These are phyloP conservation scores for Pulicaria dysenterica DNA, from an alignment of 129 eudicot genomes.

Conservation along the genomic window DNA sequence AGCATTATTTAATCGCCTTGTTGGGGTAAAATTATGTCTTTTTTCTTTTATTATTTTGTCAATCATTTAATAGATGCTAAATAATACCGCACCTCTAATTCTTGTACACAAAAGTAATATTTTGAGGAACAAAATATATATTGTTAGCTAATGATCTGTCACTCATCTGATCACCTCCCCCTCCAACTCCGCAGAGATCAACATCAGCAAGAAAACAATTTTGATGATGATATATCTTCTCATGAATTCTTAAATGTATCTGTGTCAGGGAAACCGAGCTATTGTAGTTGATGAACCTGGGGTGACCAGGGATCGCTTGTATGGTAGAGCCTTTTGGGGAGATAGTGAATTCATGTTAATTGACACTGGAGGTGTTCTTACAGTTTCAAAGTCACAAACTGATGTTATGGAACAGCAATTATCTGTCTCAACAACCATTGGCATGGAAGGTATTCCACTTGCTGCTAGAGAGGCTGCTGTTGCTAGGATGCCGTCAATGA, in stretches of 20 bases:
- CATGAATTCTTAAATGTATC: slow-evolving; percentile 2
- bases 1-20: slow-evolving; percentile 91
- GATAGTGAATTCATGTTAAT: slow-evolving; percentile 71
- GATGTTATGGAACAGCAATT: slow-evolving; percentile 86
- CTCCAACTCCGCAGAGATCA: not conserved
- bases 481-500: slow-evolving; percentile 98
- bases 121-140: not conserved
- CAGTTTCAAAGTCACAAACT: slow-evolving; percentile 65
- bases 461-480: slow-evolving; percentile 97
- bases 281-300: slow-evolving; percentile 99
- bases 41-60: slow-evolving; percentile 16
- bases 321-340: slow-evolving; percentile 93
- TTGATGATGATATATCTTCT: slow-evolving; percentile 2
- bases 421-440: slow-evolving; percentile 87
- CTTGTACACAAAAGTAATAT: not conserved
- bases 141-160: too few relatives aligned
- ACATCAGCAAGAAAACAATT: not conserved
- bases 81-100: slow-evolving; percentile 3
- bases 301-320: slow-evolving; percentile 91
- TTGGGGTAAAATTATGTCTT: slow-evolving; percentile 65
- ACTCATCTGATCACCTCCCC: not conserved
- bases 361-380: slow-evolving; percentile 92
- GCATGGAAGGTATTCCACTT: slow-evolving; percentile 98
- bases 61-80: not conserved
- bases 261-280: slow-evolving; percentile 81